Conservation (phyloP, 306 rosid genomes). For the Hippophae tibetana region DNA sequence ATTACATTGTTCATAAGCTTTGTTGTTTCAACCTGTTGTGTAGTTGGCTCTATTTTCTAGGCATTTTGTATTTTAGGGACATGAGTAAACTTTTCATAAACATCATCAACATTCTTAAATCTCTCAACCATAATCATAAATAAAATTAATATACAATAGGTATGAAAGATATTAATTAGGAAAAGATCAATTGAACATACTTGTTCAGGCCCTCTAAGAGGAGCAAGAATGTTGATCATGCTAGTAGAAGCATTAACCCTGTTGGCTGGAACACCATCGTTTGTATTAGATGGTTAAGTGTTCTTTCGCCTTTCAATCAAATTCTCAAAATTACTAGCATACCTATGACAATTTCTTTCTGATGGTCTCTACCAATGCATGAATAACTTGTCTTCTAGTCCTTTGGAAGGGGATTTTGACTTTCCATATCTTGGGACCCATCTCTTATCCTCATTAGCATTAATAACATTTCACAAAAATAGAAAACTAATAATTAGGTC, state of each 20-base stretch:
- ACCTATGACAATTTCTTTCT: conserved; percentile 51
- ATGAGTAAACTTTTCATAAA: conserved; percentile 43
- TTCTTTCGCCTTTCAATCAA: conserved; percentile 53
- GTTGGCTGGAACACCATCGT: conserved; percentile 29
- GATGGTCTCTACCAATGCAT: conserved; percentile 55
- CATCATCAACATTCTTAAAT: conserved; percentile 6
- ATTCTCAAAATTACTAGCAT: conserved; percentile 44
- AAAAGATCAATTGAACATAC: conserved; percentile 26
- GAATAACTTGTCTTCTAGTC: conserved; percentile 52
- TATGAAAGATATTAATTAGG: background rate
- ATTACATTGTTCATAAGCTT: conserved; percentile 37
- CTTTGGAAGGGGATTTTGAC: conserved; percentile 52
- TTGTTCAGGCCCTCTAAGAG: conserved; percentile 64
- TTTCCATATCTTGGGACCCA: conserved; percentile 77
- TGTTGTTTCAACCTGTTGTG: conserved; percentile 42
- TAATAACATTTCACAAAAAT: conserved; percentile 17
- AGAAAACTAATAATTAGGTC: conserved; percentile 1
- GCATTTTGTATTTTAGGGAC: conserved; percentile 46
- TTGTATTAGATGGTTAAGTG: conserved; percentile 33
- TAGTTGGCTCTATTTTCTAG: conserved; percentile 53
- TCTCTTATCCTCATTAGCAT: conserved; percentile 74
- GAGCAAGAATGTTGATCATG: conserved; percentile 47
- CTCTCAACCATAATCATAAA: background rate
- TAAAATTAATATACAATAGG: background rate
- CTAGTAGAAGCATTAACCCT: conserved; percentile 27